phyloP scores from a whole-genome alignment of 768 basidiomycete genomes.

The Fomitopsis pulvina region DNA sequence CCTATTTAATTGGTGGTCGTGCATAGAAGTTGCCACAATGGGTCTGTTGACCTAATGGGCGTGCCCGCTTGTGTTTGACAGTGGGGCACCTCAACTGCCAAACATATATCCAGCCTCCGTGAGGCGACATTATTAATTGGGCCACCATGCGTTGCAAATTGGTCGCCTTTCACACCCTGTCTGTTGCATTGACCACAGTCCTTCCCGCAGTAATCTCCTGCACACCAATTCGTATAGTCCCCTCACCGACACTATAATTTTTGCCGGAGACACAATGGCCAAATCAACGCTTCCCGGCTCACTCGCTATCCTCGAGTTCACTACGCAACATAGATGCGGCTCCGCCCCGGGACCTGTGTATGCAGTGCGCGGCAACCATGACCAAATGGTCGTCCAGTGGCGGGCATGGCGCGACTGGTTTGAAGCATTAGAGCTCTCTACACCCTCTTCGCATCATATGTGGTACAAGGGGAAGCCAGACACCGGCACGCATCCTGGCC shows the following conservation, averaged over 20 bases:
- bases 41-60: too few species aligned
- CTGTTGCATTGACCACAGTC: not conserved
- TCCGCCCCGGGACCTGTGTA: constrained; percentile 30
- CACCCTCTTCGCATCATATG: not conserved
- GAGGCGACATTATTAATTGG: too few species aligned
- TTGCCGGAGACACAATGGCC: constrained; percentile 77
- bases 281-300: constrained; percentile 63
- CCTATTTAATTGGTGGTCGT: too few species aligned
- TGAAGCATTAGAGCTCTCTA: constrained; percentile 15
- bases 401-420: constrained; percentile 83
- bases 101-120: too few species aligned
- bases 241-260: constrained; percentile 61
- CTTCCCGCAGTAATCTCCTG: constrained; percentile 51
- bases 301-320: constrained; percentile 53
- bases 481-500: constrained; percentile 4
- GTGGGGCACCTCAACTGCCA: too few species aligned
- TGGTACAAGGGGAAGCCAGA: not conserved
- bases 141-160: too few species aligned
- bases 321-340: constrained; percentile 43
- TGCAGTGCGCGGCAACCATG: constrained; percentile 92
- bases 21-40: too few species aligned
- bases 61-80: too few species aligned
- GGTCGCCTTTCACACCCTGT: too few species aligned
- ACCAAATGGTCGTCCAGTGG: constrained; percentile 91
- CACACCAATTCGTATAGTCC: constrained; percentile 53